Conservation (phyloP, 768 basidiomycete species). For the Lactifluus echinatus region DNA sequence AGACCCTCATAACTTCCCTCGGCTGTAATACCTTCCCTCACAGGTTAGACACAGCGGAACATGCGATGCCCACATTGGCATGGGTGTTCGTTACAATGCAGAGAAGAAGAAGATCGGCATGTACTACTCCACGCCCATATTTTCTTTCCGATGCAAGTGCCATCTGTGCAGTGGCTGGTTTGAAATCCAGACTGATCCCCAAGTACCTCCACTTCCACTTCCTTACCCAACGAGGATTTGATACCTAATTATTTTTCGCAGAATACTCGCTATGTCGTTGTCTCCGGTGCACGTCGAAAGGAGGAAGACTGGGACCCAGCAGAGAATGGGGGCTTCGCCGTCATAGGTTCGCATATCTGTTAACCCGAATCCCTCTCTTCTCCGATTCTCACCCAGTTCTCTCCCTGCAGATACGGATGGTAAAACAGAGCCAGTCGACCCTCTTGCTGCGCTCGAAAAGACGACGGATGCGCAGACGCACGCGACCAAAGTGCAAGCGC, state of each 20-base stretch:
- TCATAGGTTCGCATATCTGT: constrained; percentile 52
- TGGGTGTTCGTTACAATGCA: constrained; percentile 99
- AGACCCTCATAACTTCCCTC: constrained; percentile 22
- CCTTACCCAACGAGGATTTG: neutral
- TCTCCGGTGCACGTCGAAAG: constrained; percentile 88
- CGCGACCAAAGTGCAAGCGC: constrained; percentile 63
- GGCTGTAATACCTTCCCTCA: neutral
- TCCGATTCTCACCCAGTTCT: neutral
- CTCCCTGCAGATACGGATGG: constrained; percentile 54
- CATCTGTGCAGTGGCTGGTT: constrained; percentile 97
- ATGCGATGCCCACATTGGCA: constrained; percentile 95
- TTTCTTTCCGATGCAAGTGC: constrained; percentile 94
- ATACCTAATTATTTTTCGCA: constrained; percentile 25
- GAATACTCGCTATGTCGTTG: constrained; percentile 94
- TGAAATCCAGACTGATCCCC: constrained; percentile 94
- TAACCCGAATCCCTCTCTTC: neutral
- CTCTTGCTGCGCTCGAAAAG: constrained; percentile 85
- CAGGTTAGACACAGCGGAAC: constrained; percentile 49
- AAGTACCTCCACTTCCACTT: constrained; percentile 41
- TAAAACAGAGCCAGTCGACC: constrained; percentile 57
- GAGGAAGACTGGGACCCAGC: constrained; percentile 96
- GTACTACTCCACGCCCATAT: constrained; percentile 94
- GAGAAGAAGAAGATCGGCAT: constrained; percentile 96
- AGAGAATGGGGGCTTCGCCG: constrained; percentile 87
- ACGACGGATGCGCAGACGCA: constrained; percentile 68